Percentiles rank a stretch among this genome's conserved stretches.
Evolutionary conservation across 345 rosid species (phyloP).

Genomic region (Brassica incana): DNA sequence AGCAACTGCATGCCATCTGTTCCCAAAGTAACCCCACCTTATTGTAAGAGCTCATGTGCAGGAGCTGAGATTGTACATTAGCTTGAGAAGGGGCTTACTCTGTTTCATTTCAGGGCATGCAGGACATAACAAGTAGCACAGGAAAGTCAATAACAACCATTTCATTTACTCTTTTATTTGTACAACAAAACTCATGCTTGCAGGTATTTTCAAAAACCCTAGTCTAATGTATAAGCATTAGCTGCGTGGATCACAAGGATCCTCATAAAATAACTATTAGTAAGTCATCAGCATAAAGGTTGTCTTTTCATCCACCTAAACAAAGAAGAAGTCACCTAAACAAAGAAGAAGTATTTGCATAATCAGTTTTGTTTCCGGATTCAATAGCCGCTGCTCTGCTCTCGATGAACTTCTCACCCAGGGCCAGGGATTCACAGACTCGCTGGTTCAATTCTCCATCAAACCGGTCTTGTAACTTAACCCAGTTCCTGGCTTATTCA

Average conservation of each 20-base stretch:
- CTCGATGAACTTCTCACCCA: neutral
- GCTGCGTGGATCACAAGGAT: neutral
- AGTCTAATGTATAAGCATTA: neutral
- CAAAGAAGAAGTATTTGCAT: neutral
- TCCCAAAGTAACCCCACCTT: neutral
- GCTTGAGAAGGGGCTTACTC: constrained; percentile 42
- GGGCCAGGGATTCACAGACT: neutral
- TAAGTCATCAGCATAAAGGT: neutral
- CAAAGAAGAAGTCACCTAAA: neutral
- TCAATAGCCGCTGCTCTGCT: neutral
- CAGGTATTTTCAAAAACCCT: constrained; percentile 1
- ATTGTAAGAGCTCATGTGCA: constrained; percentile 10
- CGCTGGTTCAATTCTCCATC: neutral
- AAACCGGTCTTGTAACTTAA: neutral
- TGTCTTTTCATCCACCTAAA: neutral
- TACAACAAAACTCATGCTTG: neutral
- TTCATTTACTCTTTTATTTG: neutral
- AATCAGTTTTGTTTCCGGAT: neutral
- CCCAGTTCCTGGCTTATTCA: neutral
- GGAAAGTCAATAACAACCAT: constrained; percentile 41
- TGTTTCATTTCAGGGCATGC: constrained; percentile 15
- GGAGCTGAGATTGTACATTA: neutral
- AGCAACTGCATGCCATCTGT: constrained; percentile 94
- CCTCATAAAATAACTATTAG: neutral
- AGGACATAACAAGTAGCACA: constrained; percentile 7